phyloP scores from a whole-genome alignment of 345 rosid species.

The Diplotaxis tenuifolia region DNA sequence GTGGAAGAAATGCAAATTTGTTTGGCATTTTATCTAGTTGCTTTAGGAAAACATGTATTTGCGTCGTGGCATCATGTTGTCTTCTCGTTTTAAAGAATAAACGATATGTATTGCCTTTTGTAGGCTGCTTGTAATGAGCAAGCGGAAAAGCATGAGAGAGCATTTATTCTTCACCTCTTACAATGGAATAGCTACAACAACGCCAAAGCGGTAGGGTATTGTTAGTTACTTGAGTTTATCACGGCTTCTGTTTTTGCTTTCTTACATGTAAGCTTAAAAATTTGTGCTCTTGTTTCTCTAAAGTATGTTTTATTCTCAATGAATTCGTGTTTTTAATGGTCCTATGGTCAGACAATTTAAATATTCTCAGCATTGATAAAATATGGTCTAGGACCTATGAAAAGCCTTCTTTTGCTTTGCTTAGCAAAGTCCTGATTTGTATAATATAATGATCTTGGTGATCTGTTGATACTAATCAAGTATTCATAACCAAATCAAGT shows the following conservation, averaged over 20 bases:
- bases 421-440: background rate
- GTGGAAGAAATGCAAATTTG: background rate
- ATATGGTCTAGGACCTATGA: background rate
- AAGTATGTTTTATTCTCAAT: background rate
- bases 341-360: background rate
- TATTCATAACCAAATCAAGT: conserved; percentile 4
- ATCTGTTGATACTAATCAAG: background rate
- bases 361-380: background rate
- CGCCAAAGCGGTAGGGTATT: conserved; percentile 58
- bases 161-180: conserved; percentile 75
- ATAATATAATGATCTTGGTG: conserved; percentile 1
- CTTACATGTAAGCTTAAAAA: background rate
- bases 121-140: conserved; percentile 72
- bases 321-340: conserved; percentile 5
- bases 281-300: background rate
- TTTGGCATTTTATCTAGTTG: background rate
- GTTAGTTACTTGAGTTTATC: no score
- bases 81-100: conserved; percentile 12
- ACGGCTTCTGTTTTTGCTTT: background rate
- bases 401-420: conserved; percentile 2
- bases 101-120: conserved; percentile 23
- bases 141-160: conserved; percentile 72
- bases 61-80: background rate
- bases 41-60: background rate
- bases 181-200: conserved; percentile 46